Conservation (phyloP, 768 basidiomycete species). For the Suillus placidus region DNA sequence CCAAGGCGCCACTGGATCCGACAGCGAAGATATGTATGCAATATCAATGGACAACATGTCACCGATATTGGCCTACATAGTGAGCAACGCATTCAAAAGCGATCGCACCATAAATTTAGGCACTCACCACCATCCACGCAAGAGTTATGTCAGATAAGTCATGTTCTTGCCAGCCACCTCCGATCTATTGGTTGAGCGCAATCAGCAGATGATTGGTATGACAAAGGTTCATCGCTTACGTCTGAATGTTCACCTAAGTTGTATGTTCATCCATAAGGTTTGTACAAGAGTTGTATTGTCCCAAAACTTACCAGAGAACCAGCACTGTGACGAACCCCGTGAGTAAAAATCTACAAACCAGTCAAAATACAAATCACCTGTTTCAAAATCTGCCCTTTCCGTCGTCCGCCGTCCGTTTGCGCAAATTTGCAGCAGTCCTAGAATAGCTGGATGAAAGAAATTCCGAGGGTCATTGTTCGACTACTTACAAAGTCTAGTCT, state of each 20-base stretch:
- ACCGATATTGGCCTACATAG: constrained; percentile 54
- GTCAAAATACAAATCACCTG: constrained; percentile 46
- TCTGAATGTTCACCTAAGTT: constrained; percentile 34
- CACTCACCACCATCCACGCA: constrained; percentile 65
- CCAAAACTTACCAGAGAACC: constrained; percentile 63
- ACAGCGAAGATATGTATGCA: constrained; percentile 51
- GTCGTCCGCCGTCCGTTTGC: constrained; percentile 53
- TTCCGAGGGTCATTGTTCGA: not conserved
- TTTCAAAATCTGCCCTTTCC: constrained; percentile 59
- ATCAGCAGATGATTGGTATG: constrained; percentile 3
- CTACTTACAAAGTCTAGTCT: constrained; percentile 66
- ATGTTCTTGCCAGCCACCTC: constrained; percentile 69
- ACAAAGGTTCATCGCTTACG: constrained; percentile 9
- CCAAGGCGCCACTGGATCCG: constrained; percentile 58
- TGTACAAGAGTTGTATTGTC: not conserved
- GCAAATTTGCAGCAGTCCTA: constrained; percentile 67
- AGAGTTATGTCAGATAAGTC: constrained; percentile 69
- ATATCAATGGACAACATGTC: constrained; percentile 59
- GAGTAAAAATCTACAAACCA: not conserved
- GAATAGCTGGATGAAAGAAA: constrained; percentile 7
- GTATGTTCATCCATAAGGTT: constrained; percentile 9
- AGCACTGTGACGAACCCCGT: constrained; percentile 47
- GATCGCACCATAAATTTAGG: not conserved
- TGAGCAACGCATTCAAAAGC: not conserved
- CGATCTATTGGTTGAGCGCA: constrained; percentile 46